Percentiles rank a stretch among this genome's conserved stretches.
phyloP scores from a whole-genome alignment of 83 land plant species.

The Diphasiastrum complanatum region DNA sequence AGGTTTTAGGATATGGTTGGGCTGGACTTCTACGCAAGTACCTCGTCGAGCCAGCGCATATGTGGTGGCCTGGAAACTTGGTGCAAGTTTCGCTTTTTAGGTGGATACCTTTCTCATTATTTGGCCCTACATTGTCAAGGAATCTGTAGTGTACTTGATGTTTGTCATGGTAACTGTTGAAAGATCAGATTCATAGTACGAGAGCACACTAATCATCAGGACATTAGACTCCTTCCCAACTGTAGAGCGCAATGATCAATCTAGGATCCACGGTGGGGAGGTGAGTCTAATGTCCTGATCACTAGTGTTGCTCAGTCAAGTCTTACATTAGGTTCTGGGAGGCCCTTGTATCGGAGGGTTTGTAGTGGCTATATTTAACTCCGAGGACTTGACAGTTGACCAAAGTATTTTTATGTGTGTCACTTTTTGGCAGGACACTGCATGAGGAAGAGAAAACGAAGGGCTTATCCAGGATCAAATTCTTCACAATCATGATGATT shows the following conservation, averaged over 20 bases:
- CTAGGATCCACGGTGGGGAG: too few relatives aligned
- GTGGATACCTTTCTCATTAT: constrained; percentile 8
- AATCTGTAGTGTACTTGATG: not conserved
- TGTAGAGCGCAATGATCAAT: too few relatives aligned
- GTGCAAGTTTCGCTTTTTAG: constrained; percentile 65
- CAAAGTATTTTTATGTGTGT: not conserved
- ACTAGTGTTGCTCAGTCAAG: too few relatives aligned
- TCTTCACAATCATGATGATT: constrained; percentile 55
- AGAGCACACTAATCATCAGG: too few relatives aligned
- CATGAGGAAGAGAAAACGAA: constrained; percentile 68
- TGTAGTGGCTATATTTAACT: not conserved
- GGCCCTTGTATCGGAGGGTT: too few relatives aligned
- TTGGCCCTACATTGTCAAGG: not conserved
- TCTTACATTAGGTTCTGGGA: too few relatives aligned
- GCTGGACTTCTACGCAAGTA: constrained; percentile 46
- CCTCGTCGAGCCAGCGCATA: constrained; percentile 67
- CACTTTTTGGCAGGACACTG: constrained; percentile 47
- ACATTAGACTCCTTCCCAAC: too few relatives aligned
- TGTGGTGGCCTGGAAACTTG: constrained; percentile 78
- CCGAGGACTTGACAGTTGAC: not conserved
- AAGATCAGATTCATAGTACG: too few relatives aligned
- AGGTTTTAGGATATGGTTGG: constrained; percentile 54
- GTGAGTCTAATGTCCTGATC: too few relatives aligned
- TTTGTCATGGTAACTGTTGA: too few relatives aligned
- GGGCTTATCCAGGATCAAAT: constrained; percentile 55